A percentile compares a stretch with the other conserved stretches of the same genome.
phyloP scores from a whole-genome alignment of 2,329 filamentous ascomycete genomes.

The Fusarium newnesense region DNA sequence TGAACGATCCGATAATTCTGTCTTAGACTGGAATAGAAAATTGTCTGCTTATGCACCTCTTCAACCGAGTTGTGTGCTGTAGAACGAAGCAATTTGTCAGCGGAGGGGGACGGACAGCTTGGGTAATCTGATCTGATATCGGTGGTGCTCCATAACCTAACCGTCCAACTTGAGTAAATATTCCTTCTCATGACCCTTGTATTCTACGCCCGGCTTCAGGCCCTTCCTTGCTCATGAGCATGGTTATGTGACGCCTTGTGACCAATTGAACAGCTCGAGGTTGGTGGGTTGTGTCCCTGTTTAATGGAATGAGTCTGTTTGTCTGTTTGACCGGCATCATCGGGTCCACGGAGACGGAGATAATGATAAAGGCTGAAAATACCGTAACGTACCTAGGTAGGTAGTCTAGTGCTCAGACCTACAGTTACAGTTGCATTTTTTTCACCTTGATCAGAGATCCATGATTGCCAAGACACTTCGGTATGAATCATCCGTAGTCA shows the following conservation, averaged over 20 bases:
- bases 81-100: neutral
- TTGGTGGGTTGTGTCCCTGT: neutral
- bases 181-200: conserved; percentile 7
- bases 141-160: neutral
- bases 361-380: neutral
- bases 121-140: neutral
- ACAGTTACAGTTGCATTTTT: neutral
- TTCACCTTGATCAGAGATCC: neutral
- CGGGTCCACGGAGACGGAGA: conserved; percentile 22
- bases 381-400: neutral
- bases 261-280: conserved; percentile 3
- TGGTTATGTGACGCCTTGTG: conserved; percentile 9
- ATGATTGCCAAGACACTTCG: conserved; percentile 21
- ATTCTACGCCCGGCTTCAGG: conserved; percentile 1
- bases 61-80: neutral
- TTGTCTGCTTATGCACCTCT: neutral
- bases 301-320: neutral
- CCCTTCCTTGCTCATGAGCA: neutral
- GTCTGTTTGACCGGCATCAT: conserved; percentile 6
- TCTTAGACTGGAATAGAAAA: neutral
- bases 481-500: neutral
- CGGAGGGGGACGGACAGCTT: neutral
- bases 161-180: neutral
- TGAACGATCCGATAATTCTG: neutral
- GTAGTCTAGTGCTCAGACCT: neutral